Percentiles rank a stretch among this genome's conserved stretches.
Evolutionary conservation across 139 green algal genomes (phyloP).

Genomic region (Parachlorella kessleri): DNA sequence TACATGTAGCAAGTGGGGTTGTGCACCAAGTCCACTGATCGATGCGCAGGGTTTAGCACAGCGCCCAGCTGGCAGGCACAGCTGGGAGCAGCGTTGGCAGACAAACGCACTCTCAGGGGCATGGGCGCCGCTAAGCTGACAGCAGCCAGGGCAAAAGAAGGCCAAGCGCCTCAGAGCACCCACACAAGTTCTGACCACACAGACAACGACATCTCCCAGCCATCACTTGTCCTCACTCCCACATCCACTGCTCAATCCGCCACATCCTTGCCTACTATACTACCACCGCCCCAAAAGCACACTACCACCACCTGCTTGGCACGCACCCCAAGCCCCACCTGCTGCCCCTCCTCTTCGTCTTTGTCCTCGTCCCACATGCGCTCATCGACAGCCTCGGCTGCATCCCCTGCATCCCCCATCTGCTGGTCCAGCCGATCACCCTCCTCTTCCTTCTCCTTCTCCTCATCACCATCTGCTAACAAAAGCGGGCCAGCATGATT

Average conservation of each 20-base stretch:
- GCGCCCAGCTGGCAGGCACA: not conserved
- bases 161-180: too few species aligned
- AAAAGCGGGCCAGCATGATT: too few species aligned
- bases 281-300: not conserved
- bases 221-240: too few species aligned
- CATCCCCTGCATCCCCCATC: conserved; percentile 78
- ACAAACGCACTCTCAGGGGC: too few species aligned
- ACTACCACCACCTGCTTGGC: not conserved
- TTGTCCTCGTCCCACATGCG: conserved; percentile 84
- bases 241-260: too few species aligned
- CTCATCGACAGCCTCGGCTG: conserved; percentile 89
- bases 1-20: too few species aligned
- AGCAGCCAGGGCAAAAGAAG: too few species aligned
- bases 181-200: too few species aligned
- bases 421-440: conserved; percentile 71
- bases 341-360: conserved; percentile 25
- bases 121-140: too few species aligned
- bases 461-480: conserved; percentile 60
- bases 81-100: not conserved
- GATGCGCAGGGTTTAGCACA: too few species aligned
- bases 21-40: too few species aligned
- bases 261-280: not conserved
- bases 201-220: too few species aligned
- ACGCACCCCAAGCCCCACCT: not conserved
- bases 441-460: conserved; percentile 61